Conservation (phyloP, 768 basidiomycete species). For the Suillus clintonianus region DNA sequence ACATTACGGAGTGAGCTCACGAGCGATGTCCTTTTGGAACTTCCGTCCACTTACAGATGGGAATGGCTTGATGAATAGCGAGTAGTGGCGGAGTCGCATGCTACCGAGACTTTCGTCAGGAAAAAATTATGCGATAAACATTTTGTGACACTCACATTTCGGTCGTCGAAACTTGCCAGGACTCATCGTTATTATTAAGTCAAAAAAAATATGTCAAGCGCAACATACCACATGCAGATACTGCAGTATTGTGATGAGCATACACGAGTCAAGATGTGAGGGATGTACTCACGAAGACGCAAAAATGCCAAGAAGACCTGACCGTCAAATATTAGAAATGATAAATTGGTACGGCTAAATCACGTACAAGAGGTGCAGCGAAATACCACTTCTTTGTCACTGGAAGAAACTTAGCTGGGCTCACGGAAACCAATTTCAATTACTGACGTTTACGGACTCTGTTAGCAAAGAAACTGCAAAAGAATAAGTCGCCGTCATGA, state of each 20-base stretch:
- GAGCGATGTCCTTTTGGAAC: background rate
- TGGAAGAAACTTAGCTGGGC: conserved; percentile 10
- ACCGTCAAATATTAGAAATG: background rate
- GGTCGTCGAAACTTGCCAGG: conserved; percentile 26
- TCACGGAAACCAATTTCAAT: background rate
- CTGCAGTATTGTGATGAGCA: conserved; percentile 10
- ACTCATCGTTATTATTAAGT: too few relatives aligned
- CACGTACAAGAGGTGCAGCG: conserved; percentile 29
- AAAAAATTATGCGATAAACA: background rate
- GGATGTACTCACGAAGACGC: conserved; percentile 28
- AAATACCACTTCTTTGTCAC: conserved; percentile 36
- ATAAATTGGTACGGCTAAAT: background rate
- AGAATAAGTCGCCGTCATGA: background rate
- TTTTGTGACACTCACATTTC: conserved; percentile 26
- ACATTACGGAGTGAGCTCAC: background rate
- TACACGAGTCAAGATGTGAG: background rate
- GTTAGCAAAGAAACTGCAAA: conserved; percentile 32
- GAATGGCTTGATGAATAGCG: conserved; percentile 32
- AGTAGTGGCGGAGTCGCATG: conserved; percentile 29
- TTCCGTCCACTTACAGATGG: conserved; percentile 21
- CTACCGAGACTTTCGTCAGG: conserved; percentile 8
- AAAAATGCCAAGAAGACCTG: conserved; percentile 34
- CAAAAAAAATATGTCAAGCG: background rate
- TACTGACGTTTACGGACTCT: conserved; percentile 33
- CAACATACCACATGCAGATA: conserved; percentile 31